These are phyloP conservation scores for Salvia splendens DNA, from an alignment of 257 asterid genomes.

Conservation along the genomic window DNA sequence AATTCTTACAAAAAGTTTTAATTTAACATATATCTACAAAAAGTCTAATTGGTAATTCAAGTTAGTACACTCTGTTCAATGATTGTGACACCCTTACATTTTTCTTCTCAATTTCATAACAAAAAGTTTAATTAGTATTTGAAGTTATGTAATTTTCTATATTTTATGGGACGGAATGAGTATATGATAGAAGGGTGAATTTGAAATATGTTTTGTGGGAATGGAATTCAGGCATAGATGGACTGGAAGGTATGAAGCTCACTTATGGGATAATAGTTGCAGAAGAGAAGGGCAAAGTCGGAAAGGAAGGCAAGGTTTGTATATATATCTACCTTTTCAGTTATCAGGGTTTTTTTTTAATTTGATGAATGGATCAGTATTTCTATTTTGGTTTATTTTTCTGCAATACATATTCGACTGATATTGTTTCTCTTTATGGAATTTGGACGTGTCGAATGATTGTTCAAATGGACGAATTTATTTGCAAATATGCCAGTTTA, in stretches of 20 bases:
- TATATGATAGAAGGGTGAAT: no score
- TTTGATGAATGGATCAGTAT: neutral
- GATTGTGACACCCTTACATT: no score
- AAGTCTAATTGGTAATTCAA: no score
- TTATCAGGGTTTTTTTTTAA: conserved; percentile 35
- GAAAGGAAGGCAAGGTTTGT: conserved; percentile 91
- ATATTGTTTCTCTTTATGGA: conserved; percentile 41
- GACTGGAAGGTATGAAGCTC: conserved; percentile 94
- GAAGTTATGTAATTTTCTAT: no score
- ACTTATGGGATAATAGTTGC: conserved; percentile 89
- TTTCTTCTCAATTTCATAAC: no score
- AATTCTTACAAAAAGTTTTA: no score
- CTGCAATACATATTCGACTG: conserved; percentile 26
- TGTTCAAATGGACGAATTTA: conserved; percentile 39
- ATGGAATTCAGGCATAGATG: conserved; percentile 58
- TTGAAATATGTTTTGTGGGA: neutral
- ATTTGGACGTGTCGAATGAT: conserved; percentile 54
- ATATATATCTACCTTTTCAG: neutral
- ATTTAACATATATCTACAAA: no score
- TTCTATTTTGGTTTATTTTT: neutral
- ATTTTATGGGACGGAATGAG: no score
- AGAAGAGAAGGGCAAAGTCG: conserved; percentile 94
- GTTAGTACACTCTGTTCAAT: no score
- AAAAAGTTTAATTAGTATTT: no score
- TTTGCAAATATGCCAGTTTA: conserved; percentile 58